Evolutionary conservation across 306 rosid species (phyloP), one percentile per base, ranked within the genome.

Genomic region (Acacia acuminata): DNA sequence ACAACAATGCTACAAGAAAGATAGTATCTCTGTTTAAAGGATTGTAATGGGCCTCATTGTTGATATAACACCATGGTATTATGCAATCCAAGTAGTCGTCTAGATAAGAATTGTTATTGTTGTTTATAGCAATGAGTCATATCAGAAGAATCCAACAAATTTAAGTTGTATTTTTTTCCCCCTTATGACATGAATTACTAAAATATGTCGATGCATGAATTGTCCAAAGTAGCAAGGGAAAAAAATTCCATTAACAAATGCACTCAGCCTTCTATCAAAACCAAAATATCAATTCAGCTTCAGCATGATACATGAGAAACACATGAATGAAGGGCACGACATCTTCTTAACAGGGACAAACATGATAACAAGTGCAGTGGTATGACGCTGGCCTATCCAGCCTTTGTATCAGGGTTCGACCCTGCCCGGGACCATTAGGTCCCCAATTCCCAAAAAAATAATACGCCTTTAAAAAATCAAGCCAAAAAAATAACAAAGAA

Each of bases 131-230:
- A 56, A 8, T 14, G 24, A 77, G 48, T 16, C 66, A 67, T 13
- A 61, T 50, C 13, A 71, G 53, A 82, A 72, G 63, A 72, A 79
- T 64, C 64, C 73, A 17, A 58, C 17, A 56, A 56, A 58, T 61
- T 65, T 63, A 45, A n/a, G 34, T 64, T 48, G n/a, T 36, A 66
- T n/a, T n/a, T n/a, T n/a, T n/a, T n/a, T n/a, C n/a, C n/a, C n/a
- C n/a, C n/a, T n/a, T 27, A 63, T 56, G 82, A 65, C 48, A 85
- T 27, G 69, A 42, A 20, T 63, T 51, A 30, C 25, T 48, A 16
- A 3, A 77, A 58, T 12, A 19, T 44, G 19, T 58, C 50, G n/a
- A 58, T 42, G 44, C 4, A 34, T 14, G 42, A 47, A 16, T 27
- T 1, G 38, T 80, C 24, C n/a, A 72, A 16, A 2, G 19, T 8